Evolutionary conservation across 179 eudicot genomes (phyloP).

Genomic region (Gypsophila paniculata): DNA sequence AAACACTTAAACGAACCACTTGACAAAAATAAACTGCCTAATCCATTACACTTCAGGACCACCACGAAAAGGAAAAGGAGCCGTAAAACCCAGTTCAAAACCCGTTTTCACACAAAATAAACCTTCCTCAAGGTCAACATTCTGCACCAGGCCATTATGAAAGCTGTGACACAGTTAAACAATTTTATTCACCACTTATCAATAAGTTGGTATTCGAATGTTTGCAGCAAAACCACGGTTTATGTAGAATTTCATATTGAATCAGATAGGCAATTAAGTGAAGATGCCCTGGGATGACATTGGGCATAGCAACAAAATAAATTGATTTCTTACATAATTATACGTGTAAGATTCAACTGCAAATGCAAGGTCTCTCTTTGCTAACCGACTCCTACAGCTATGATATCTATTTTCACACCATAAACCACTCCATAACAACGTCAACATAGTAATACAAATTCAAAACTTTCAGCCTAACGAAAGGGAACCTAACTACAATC

Average conservation of each 20-base stretch:
- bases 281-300: not conserved
- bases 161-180: constrained; percentile 79
- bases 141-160: constrained; percentile 72
- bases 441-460: no score
- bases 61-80: constrained; percentile 27
- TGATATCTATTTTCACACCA: no score
- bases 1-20: constrained; percentile 18
- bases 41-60: constrained; percentile 35
- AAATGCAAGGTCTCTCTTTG: no score
- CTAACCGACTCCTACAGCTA: no score
- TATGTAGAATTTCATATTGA: constrained; percentile 1
- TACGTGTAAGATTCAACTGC: no score
- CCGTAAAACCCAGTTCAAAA: constrained; percentile 45
- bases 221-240: constrained; percentile 29
- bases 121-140: constrained; percentile 75
- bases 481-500: no score
- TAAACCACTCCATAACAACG: no score
- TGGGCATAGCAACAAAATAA: no score
- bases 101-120: constrained; percentile 40
- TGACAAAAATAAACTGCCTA: constrained; percentile 4
- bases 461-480: no score
- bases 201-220: constrained; percentile 10
- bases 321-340: no score
- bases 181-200: constrained; percentile 38
- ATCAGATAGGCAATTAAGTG: constrained; percentile 15